Base-by-base conservation (phyloP, 2,329 filamentous ascomycete species). In the Raffaelea arxii region DNA sequence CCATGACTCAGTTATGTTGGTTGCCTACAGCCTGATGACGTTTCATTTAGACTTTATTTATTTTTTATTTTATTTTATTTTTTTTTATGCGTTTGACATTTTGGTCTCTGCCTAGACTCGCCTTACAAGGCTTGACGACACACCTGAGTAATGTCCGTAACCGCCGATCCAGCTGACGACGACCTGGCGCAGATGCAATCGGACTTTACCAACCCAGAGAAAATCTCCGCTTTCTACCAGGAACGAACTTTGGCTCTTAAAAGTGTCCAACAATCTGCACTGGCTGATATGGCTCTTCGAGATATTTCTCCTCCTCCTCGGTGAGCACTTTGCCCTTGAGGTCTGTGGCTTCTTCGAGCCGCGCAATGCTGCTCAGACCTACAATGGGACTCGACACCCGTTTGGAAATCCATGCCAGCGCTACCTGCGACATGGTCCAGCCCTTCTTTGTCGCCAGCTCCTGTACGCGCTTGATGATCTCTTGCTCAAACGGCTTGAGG, bases 281-380 rank as follows among this genome's bases (percentile, higher is more conserved):
- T 6, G 74, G 72, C 52, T 72, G 51, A 59, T 82, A 84, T 16
- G 72, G 65, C 58, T 78, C 78, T 59, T 83, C 79, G 6, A 84
- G 59, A 54, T 77, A 80, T 46, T 70, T 67, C 52, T 76, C 69
- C 55, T 84, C 80, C 49, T 82, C 75, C 0, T 71, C 66, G 0
- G 67, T 74, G 48, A 84, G 58, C 41, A 66, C 65, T 32, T 72
- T 69, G 1, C 63, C 65, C 6, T 64, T 54, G 0, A 65, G 63
- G 3, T 66, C 63, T 18, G 80, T 64, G 1, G 77, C 75, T 62
- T 84, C 77, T 32, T 81, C 74, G 41, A 84, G 71, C 18, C 80
- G 65, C 50, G 70, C 66, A 36, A 72, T 65, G 42, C 68, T 80
- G 49, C 68, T 74, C 52, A 84, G 65, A 0, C 81, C 80, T 44